Evolutionary conservation across 164 flowering plant species (phyloP), one percentile per base, ranked within the genome.

Genomic region (Euptelea pleiosperma): DNA sequence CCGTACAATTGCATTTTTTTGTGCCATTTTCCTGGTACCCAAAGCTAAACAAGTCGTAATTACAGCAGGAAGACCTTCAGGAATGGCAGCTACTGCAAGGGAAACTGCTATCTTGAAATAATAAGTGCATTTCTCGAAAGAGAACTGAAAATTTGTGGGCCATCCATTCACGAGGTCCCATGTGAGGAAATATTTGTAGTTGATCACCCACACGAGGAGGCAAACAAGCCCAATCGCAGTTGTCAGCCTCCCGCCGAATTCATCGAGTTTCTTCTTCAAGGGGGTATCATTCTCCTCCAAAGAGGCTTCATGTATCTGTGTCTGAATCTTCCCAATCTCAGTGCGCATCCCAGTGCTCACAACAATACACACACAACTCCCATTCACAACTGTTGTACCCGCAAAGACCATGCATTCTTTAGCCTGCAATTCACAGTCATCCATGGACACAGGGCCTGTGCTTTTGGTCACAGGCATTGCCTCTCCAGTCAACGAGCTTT

Each of bases 31-130:
- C 55, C 79, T 66, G 14, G 96, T 91, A 22, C 97, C 97, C 12
- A 91, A 72, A 63, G 97, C 97, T 43, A 91, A 74, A 69, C 91
- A 87, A 29, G 97, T 91, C 4, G 96, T 91, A 44, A 91, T 91
- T 2, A 91, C 96, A 6, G 97, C 93, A 37, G 97, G 97, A 58
- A 91, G 89, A 31, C 97, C 97, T 75, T 91, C 97, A 16, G 97
- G 97, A 41, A 91, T 91, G 11, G 97, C 93, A 70, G 97, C 97
- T 6, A 91, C 97, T 14, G 97, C 97, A 30, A 91, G 83, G 39
- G 93, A 89, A 61, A 91, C 85, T 9, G 97, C 93, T 39, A 87
- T 86, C 74, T 91, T 84, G 62, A 91, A 91, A 76, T 91, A 87
- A 61, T 87, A 86, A 8, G 97, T 86, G 74, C 97, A 87, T 55